Conservation (phyloP, 345 rosid genomes). For the Citrus mangshanensis region DNA sequence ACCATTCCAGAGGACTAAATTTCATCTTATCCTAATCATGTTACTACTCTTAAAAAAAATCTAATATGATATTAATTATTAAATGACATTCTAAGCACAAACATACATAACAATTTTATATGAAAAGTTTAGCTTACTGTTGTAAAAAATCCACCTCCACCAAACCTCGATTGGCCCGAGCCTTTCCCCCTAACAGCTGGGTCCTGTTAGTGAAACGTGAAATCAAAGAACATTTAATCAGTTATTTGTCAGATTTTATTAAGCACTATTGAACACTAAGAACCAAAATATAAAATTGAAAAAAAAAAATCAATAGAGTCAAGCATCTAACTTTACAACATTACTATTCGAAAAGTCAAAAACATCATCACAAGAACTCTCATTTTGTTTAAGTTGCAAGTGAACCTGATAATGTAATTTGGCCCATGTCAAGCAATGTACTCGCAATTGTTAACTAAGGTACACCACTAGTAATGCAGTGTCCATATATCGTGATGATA, state of each 20-base stretch:
- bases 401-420: neutral
- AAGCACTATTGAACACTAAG: too few relatives aligned
- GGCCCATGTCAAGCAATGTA: neutral
- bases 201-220: slow-evolving; percentile 31
- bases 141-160: slow-evolving; percentile 52
- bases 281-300: neutral
- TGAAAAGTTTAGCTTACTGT: slow-evolving; percentile 37
- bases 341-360: neutral
- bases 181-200: slow-evolving; percentile 45
- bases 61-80: neutral
- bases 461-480: neutral
- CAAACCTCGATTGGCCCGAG: slow-evolving; percentile 38
- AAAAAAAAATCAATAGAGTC: neutral
- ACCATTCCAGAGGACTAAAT: neutral
- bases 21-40: neutral
- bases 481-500: neutral
- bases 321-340: neutral
- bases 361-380: neutral
- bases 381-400: neutral
- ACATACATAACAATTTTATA: neutral
- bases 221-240: neutral
- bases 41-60: neutral
- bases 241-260: neutral
- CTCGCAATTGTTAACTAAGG: neutral
- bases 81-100: neutral